Base-by-base conservation (phyloP, 2,329 filamentous ascomycete genomes). In the Colletotrichum navitas region DNA sequence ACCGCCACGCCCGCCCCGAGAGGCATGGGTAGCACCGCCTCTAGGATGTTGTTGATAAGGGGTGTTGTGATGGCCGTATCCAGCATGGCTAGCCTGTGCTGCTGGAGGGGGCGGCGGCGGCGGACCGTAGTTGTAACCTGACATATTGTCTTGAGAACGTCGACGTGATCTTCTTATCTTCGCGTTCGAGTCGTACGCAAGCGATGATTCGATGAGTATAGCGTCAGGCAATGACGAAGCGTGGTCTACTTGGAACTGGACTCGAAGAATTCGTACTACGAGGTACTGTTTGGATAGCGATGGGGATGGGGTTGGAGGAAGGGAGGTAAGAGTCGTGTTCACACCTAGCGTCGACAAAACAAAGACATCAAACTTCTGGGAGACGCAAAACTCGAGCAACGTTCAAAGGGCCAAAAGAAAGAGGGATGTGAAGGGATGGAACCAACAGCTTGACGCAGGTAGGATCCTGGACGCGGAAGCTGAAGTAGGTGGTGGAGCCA, bases 51-150 rank as follows among this genome's bases (percentile, higher is more conserved):
- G 81, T 52, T 81, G 78, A 67, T 84, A 84, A 8, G 81, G 75
- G 54, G 79, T 76, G 65, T 76, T 77, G 72, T 84, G 82, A 47
- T 82, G 80, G 10, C 80, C 77, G 67, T 86, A 87, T 43, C 78
- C 80, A 14, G 78, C 74, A 47, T 80, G 79, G 66, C 78, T 76
- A 55, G 77, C 74, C 29, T 78, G 76, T 3, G 80, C 74, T 11
- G 79, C 74, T 11, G 78, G 77, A 34, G 81, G 85, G 5, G 86
- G 83, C 24, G 86, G 85, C 16, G 86, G 86, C 66, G 86, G 85
- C 29, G 85, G 86, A n/a, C 83, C 86, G 81, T 88, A 88, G 64
- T 83, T 85, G 81, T 88, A 88, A 41, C 80, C 78, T 29, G 86
- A 82, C 86, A 88, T 88, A 61, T 52, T 65, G 43, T 18, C 58